Evolutionary conservation across 2,329 filamentous ascomycete genomes (phyloP).

Genomic region (Neonectria neomacrospora): DNA sequence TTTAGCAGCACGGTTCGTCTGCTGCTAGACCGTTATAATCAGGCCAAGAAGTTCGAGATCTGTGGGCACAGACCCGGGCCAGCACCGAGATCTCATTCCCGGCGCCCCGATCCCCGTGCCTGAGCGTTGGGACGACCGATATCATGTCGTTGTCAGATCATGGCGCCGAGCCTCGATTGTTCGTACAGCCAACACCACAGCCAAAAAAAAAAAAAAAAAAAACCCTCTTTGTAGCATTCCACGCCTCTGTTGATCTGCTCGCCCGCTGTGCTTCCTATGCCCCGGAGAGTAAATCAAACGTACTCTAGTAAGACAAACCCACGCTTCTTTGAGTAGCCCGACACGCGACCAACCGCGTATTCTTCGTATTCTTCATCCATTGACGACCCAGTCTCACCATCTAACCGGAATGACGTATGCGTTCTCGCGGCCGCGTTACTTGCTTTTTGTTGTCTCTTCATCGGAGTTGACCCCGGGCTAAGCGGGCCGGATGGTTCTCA

Average conservation of each 20-base stretch:
- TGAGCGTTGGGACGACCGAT: slow-evolving; percentile 14
- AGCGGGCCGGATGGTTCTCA: slow-evolving; percentile 20
- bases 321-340: neutral
- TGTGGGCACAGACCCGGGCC: slow-evolving; percentile 15
- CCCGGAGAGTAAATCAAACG: slow-evolving; percentile 16
- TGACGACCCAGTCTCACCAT: slow-evolving; percentile 18
- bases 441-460: slow-evolving; percentile 42
- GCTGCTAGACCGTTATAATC: neutral
- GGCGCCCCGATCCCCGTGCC: slow-evolving; percentile 22
- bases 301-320: slow-evolving; percentile 17
- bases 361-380: slow-evolving; percentile 3
- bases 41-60: slow-evolving; percentile 9
- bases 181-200: slow-evolving; percentile 7
- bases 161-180: slow-evolving; percentile 30
- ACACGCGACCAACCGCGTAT: neutral
- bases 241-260: neutral
- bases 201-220: too few species aligned
- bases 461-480: slow-evolving; percentile 3
- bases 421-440: slow-evolving; percentile 16
- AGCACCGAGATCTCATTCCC: slow-evolving; percentile 29
- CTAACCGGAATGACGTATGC: slow-evolving; percentile 30
- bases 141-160: slow-evolving; percentile 29
- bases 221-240: neutral
- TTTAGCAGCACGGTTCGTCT: slow-evolving; percentile 15
- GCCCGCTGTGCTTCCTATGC: slow-evolving; percentile 13